Base-by-base conservation (phyloP, 73 alveolate genomes). In the Breviolum minutum region DNA sequence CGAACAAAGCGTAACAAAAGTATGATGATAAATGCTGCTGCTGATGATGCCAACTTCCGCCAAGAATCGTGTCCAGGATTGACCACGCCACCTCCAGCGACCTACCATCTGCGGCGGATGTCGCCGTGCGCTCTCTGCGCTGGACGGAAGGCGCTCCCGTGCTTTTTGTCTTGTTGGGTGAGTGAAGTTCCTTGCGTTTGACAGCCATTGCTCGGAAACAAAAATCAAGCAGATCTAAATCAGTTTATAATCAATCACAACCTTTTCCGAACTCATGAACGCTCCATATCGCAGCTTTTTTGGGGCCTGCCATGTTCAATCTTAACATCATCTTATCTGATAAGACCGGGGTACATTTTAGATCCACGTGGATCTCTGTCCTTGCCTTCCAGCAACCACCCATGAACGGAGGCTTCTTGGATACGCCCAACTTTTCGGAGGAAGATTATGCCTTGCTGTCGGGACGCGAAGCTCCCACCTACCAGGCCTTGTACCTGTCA, bases 41-140 rank as follows among this genome's bases (percentile, higher is more conserved):
- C n/a, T n/a, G n/a, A n/a, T n/a, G n/a, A n/a, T n/a, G n/a, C n/a
- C n/a, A n/a, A 40, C 54, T 40, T 40, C 54, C 3, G 54, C 54
- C 54, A 40, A 40, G 54, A 40, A 40, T 40, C 54, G 54, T 3
- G 54, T 3, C 74, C 26, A 73, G 87, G 97, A 73, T 91, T 30
- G 88, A 54, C 62, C n/a, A n/a, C 29, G 97, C 97, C 62, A 24
- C 97, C 6, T 77, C 84, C 60, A 30, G 87, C 9, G 97, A 91
- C 69, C 63, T 91, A 62, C 87, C 66, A 40, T 77, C 97, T 40
- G 97, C 97, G 8, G 97, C 97, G n/a, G 87, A 70, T 29, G 88
- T 91, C 27, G 97, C 97, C 24, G 97, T 91, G 97, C 88, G 97
- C 32, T 61, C 97, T 19, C 40, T 91, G 76, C 97, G 97, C 79